Evolutionary conservation across 306 rosid species (phyloP).

Genomic region (Cucumis hystrix): DNA sequence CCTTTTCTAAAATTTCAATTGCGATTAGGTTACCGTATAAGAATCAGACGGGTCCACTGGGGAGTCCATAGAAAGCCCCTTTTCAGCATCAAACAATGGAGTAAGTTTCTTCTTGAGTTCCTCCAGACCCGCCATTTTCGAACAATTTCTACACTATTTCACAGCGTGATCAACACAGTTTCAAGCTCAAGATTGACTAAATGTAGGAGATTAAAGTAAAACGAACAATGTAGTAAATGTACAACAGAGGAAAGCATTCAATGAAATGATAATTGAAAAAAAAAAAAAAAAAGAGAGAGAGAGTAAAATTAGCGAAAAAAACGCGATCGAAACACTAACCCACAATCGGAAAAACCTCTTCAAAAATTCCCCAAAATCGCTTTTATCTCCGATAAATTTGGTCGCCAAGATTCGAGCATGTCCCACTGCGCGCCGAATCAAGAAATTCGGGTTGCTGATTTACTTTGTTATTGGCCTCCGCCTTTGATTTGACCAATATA

Average conservation of each 20-base stretch:
- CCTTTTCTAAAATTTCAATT: neutral
- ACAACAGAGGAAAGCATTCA: neutral
- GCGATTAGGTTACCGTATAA: slow-evolving; percentile 40
- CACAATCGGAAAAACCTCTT: neutral
- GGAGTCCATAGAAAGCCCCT: slow-evolving; percentile 52
- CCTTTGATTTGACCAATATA: neutral
- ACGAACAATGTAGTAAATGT: neutral
- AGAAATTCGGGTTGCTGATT: neutral
- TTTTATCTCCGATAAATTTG: neutral
- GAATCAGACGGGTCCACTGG: slow-evolving; percentile 71
- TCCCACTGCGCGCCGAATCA: neutral
- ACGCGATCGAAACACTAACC: neutral
- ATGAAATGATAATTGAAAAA: neutral
- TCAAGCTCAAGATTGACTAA: neutral
- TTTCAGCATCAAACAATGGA: slow-evolving; percentile 50
- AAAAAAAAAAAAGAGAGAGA: neutral
- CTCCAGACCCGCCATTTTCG: slow-evolving; percentile 73
- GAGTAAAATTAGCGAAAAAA: neutral
- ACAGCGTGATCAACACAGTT: neutral
- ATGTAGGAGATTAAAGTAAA: neutral
- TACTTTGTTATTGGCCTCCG: neutral
- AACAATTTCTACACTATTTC: neutral
- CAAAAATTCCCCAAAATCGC: neutral
- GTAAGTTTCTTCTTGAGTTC: slow-evolving; percentile 77
- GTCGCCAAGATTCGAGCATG: neutral